Base-by-base conservation (phyloP, 23 red algal species). In the Gracilariopsis chorda region DNA sequence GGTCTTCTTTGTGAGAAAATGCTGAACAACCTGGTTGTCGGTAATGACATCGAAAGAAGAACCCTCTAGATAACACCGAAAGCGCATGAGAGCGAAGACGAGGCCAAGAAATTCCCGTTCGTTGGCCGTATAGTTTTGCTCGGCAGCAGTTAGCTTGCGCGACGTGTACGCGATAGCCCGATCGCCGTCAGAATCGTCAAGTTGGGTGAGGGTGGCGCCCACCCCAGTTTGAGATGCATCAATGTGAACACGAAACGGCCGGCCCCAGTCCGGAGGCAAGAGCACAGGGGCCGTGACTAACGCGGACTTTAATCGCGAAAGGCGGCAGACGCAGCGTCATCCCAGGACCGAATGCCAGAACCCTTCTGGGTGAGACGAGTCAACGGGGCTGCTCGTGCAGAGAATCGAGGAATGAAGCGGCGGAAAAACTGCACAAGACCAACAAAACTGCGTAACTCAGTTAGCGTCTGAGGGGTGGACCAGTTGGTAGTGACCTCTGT, bases 301-400 rank as follows among this genome's bases (percentile, higher is more conserved):
- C 49, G 51, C 28, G 56, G 56, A 11, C 56, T 82, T 82, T 16
- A 82, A 33, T 36, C 3, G 33, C n/a, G 30, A 43, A 82, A 82
- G 19, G 78, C 78, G 14, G 24, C n/a, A 59, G 33, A 13, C 16
- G 48, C 56, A 25, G 20, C 23, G 2, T 59, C 16, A 41, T 60
- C 49, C 49, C 51, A 82, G 20, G 56, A 36, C 11, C 42, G 46
- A 2, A 82, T 58, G 36, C 78, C 56, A 30, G 2, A 30, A 42
- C 34, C 17, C 34, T 82, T 82, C 78, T 82, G 56, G n/a, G 78
- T 82, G 36, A 82, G 78, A 63, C 24, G 16, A 59, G 78, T 82
- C 20, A 82, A 19, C 23, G 78, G 78, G 3, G 78, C 49, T 12
- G 78, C 78, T 21, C 37, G 21, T 32, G 2, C 19, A 7, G 48